phyloP scores from a whole-genome alignment of 257 asterid genomes.

The Plantago ovata region DNA sequence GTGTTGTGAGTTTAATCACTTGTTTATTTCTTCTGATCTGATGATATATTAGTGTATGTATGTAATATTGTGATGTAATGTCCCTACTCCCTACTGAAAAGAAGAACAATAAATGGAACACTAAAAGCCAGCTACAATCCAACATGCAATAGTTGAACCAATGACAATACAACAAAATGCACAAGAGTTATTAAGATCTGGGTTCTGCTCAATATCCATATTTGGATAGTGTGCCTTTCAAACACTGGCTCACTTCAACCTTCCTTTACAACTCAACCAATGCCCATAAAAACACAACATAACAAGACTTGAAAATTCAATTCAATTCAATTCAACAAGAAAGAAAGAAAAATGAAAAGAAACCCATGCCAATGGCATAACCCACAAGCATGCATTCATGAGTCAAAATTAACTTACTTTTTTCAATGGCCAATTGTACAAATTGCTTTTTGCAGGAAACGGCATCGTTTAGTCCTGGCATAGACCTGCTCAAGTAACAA shows the following conservation, averaged over 20 bases:
- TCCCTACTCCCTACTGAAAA: background rate
- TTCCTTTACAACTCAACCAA: slow-evolving; percentile 21
- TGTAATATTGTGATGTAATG: background rate
- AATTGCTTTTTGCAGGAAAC: slow-evolving; percentile 22
- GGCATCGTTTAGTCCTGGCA: slow-evolving; percentile 59
- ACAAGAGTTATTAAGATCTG: slow-evolving; percentile 34
- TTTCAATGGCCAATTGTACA: slow-evolving; percentile 20
- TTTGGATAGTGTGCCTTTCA: slow-evolving; percentile 28
- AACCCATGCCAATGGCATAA: too few relatives aligned
- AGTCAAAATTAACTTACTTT: slow-evolving; percentile 44
- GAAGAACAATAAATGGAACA: slow-evolving; percentile 4
- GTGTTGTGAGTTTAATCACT: too few relatives aligned
- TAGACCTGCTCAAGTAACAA: slow-evolving; percentile 16
- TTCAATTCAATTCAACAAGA: background rate
- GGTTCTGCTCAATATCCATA: slow-evolving; percentile 37
- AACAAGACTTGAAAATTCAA: too few relatives aligned
- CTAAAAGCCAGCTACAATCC: background rate
- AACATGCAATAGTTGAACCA: background rate
- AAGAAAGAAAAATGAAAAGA: background rate
- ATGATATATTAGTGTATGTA: too few relatives aligned
- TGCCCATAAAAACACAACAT: slow-evolving; percentile 1
- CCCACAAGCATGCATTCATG: slow-evolving; percentile 37
- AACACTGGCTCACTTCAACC: slow-evolving; percentile 21
- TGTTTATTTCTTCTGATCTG: too few relatives aligned
- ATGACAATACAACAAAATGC: slow-evolving; percentile 21